Base-by-base conservation (phyloP, 371 early-diverging fungal genomes). In the Capillidium heterosporum region DNA sequence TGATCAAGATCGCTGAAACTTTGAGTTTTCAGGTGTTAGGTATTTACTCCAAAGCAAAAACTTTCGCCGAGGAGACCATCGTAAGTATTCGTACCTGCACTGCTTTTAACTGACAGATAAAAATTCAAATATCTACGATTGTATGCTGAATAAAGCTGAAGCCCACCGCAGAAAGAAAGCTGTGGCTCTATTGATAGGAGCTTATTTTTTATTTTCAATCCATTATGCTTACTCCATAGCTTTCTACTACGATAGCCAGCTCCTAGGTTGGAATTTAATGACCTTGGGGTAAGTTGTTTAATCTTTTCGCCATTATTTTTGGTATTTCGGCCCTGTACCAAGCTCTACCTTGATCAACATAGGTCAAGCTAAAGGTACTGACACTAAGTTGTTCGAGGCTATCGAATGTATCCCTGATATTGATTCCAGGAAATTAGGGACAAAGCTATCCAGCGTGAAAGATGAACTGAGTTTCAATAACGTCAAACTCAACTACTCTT, bases 101-200 rank as follows among this genome's bases (percentile, higher is more conserved):
- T 56, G 70, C 91, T 5, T 91, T 91, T 67, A 78, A 80, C 57
- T 78, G 80, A 21, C 82, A 88, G 61, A 71, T 28, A 78, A 84
- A 24, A 82, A 84, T 63, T 61, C 73, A 4, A 62, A 61, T 8
- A 63, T 74, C 2, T 95, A 88, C 68, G 60, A 67, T 29, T 43
- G 58, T 3, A 69, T 76, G 58, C 62, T 81, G 24, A 65, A 67
- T 31, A 67, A 66, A 28, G 84, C 84, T 7, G 69, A 61, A 28
- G 46, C 55, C 1, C 64, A 63, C 3, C 81, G 78, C 40, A 63
- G 71, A 55, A 67, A 62, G 57, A 70, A 73, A 32, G 74, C 64
- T 23, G 47, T 62, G 23, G 64, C 65, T 78, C 75, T 42, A 24
- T 67, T 17, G 78, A 82, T 57, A 67, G 82, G 48, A 65, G 84